A percentile compares a stretch with the other conserved stretches of the same genome.
These are phyloP conservation scores for Myriosclerotinia curreyana DNA, from an alignment of 2,329 filamentous ascomycete genomes.

Conservation along the genomic window DNA sequence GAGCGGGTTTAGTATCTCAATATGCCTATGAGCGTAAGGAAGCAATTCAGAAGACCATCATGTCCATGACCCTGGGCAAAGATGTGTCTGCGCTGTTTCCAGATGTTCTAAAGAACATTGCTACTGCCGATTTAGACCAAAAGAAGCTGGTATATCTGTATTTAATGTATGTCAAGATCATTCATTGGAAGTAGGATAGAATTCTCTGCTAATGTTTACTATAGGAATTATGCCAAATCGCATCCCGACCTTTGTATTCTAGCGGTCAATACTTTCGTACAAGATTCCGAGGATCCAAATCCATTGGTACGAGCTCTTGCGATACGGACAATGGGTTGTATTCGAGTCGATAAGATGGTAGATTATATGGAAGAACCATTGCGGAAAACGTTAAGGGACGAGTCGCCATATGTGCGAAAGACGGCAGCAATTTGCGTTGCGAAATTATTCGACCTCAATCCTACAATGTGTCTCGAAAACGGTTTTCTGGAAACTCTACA, in stretches of 20 bases:
- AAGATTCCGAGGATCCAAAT: constrained; percentile 98
- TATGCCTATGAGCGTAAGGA: constrained; percentile 99
- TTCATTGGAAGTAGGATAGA: neutral
- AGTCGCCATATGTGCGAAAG: constrained; percentile 97
- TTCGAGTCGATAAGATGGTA: constrained; percentile 98
- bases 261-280: constrained; percentile 97
- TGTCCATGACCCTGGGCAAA: constrained; percentile 99
- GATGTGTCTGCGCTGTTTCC: constrained; percentile 97
- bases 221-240: constrained; percentile 98
- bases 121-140: constrained; percentile 89
- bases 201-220: constrained; percentile 23
- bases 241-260: constrained; percentile 98
- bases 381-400: constrained; percentile 91
- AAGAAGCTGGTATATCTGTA: constrained; percentile 99
- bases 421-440: constrained; percentile 97
- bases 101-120: constrained; percentile 98
- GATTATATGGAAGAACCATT: constrained; percentile 99
- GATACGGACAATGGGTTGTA: constrained; percentile 98
- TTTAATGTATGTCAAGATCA: constrained; percentile 64
- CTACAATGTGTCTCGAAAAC: constrained; percentile 89
- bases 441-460: constrained; percentile 95
- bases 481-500: constrained; percentile 92
- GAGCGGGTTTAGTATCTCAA: constrained; percentile 92
- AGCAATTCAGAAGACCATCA: constrained; percentile 99
- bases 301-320: constrained; percentile 91